A percentile compares a stretch with the other conserved stretches of the same genome.
Conservation (phyloP, 2,329 filamentous ascomycete genomes). For the Westerdykella sp. region DNA sequence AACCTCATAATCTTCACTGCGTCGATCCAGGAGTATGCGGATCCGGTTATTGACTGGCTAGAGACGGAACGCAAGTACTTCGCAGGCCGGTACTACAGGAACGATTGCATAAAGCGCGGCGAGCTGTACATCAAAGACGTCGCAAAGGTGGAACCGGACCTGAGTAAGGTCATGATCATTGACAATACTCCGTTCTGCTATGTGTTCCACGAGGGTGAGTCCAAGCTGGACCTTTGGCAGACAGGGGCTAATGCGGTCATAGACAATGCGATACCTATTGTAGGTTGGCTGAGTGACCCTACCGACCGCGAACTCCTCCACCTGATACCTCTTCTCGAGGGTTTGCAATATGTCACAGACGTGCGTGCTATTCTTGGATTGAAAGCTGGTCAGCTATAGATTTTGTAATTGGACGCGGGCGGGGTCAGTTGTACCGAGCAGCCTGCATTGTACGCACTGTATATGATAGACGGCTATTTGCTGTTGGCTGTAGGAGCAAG, state of each 20-base stretch:
- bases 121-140: constrained; percentile 98
- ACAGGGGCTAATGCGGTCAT: constrained; percentile 6
- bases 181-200: constrained; percentile 98
- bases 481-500: too few species aligned
- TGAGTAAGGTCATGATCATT: constrained; percentile 97
- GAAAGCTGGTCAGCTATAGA: constrained; percentile 66
- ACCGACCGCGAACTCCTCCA: constrained; percentile 94
- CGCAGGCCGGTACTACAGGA: constrained; percentile 84
- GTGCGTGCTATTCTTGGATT: constrained; percentile 85
- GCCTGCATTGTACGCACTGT: neutral
- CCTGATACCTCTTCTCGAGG: constrained; percentile 85
- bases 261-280: constrained; percentile 99
- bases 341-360: constrained; percentile 92
- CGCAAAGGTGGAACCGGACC: constrained; percentile 88
- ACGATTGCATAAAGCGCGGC: constrained; percentile 93
- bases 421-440: neutral
- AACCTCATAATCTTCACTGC: constrained; percentile 95
- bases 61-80: constrained; percentile 97
- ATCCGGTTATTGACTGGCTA: constrained; percentile 97
- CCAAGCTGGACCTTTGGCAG: neutral
- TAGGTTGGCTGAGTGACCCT: constrained; percentile 98
- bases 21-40: constrained; percentile 95
- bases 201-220: constrained; percentile 91
- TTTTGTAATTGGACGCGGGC: neutral
- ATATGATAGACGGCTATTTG: neutral